phyloP scores from a whole-genome alignment of 164 flowering plant genomes.

The Umbellularia californica region DNA sequence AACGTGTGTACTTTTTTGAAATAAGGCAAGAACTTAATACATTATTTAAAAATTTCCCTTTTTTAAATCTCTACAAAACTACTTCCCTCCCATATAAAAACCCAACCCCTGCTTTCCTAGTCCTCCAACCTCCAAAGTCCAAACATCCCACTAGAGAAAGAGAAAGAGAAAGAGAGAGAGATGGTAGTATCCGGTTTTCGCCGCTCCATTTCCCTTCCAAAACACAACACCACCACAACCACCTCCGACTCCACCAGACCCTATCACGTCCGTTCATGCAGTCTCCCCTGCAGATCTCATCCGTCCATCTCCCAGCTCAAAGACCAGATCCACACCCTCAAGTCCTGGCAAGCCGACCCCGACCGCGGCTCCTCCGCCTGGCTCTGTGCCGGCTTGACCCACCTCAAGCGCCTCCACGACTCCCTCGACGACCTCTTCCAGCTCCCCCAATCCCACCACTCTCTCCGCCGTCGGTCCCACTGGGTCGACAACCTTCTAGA shows the following conservation, averaged over 20 bases:
- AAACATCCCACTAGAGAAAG: neutral
- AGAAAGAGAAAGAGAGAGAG: too few species aligned
- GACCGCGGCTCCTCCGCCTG: constrained; percentile 31
- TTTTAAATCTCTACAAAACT: too few species aligned
- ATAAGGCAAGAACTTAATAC: too few species aligned
- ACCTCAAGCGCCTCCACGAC: constrained; percentile 36
- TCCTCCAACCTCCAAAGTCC: neutral
- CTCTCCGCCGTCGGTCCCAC: constrained; percentile 28
- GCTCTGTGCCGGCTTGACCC: constrained; percentile 41
- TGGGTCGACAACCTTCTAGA: constrained; percentile 62
- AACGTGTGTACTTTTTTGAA: too few species aligned
- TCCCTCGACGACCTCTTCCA: constrained; percentile 45
- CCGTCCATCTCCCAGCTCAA: constrained; percentile 63
- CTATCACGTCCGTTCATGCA: constrained; percentile 61
- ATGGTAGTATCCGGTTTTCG: constrained; percentile 53
- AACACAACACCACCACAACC: constrained; percentile 26
- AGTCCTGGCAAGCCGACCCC: constrained; percentile 29
- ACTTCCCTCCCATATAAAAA: constrained; percentile 8
- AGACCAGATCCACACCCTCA: constrained; percentile 42
- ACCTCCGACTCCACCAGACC: constrained; percentile 19
- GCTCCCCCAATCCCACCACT: constrained; percentile 53
- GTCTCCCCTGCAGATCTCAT: constrained; percentile 77
- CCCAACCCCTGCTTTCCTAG: neutral
- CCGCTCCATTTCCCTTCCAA: constrained; percentile 67
- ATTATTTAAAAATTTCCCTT: too few species aligned